phyloP scores from a whole-genome alignment of 257 asterid genomes.

The Solanum piurae region DNA sequence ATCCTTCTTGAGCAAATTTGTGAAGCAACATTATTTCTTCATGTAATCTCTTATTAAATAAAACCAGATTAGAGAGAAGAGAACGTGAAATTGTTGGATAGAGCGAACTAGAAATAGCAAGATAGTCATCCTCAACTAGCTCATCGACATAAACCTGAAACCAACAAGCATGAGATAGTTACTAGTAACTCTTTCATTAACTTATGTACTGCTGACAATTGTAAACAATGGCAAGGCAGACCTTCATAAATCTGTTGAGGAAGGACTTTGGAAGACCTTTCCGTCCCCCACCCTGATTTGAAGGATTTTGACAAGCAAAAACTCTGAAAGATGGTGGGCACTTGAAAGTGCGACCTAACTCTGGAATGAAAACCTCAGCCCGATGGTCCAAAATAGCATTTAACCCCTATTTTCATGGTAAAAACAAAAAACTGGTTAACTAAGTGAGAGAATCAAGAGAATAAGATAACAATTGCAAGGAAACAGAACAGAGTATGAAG shows the following conservation, averaged over 20 bases:
- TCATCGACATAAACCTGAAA: conserved; percentile 89
- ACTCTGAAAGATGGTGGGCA: conserved; percentile 85
- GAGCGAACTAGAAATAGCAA: conserved; percentile 61
- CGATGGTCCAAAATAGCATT: conserved; percentile 96
- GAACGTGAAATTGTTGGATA: conserved; percentile 54
- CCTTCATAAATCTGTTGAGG: conserved; percentile 96
- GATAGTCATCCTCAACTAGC: conserved; percentile 74
- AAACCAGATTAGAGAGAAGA: conserved; percentile 48
- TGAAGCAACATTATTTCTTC: conserved; percentile 64
- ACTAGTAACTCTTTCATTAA: neutral
- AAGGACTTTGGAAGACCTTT: conserved; percentile 97
- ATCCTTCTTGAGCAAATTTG: conserved; percentile 83
- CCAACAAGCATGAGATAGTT: neutral
- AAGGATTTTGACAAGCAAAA: conserved; percentile 97
- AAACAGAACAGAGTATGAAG: neutral
- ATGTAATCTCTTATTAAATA: conserved; percentile 62
- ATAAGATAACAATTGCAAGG: neutral
- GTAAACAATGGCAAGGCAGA: conserved; percentile 7
- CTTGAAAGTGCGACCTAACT: conserved; percentile 68
- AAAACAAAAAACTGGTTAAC: neutral
- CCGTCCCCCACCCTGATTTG: conserved; percentile 94
- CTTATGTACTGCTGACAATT: neutral
- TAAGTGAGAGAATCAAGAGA: neutral
- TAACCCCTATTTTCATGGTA: conserved; percentile 46
- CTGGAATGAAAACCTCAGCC: conserved; percentile 97